Base-by-base conservation (phyloP, 371 early-diverging fungal genomes). In the Entomophthora muscae region DNA sequence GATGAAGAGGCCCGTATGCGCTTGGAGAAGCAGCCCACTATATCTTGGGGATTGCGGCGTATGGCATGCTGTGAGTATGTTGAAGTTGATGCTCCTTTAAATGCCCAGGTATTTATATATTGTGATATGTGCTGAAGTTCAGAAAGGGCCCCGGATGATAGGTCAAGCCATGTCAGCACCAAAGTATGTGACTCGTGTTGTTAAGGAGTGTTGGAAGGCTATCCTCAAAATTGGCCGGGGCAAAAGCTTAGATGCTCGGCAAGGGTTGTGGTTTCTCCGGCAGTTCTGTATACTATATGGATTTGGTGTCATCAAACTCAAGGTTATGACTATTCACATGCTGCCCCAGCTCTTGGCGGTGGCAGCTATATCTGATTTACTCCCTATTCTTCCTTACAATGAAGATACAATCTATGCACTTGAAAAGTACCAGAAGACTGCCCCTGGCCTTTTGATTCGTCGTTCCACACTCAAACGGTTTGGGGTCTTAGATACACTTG, bases 311-410 rank as follows among this genome's bases (percentile, higher is more conserved):
- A 32, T 29, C 17, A 63, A 52, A 32, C 60, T 72, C 29, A 69
- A 67, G 23, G 69, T 72, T 42, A 68, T 69, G 1, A 69, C 69
- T 54, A 67, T 66, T 29, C 73, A 72, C 51, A 42, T 72, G 32
- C 27, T 72, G 23, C 54, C 51, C n/a, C 63, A 63, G 17, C 30
- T 63, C 17, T 24, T 54, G 2, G 54, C 31, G 53, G 54, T 63
- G 23, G 63, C 63, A 23, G 28, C 23, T 1, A 23, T 63, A 7
- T 29, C 53, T 1, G 52, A 63, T 31, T 22, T 63, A 21, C 1
- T 1, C 5, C 30, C 5, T 1, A 7, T 63, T 1, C 5, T 29
- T 5, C 24, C 1, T 22, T 52, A 23, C 23, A 63, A 54, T 29
- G 63, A 63, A 55, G 63, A 63, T 63, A 63, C 63, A 3, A 29